Percentiles rank a stretch among this genome's conserved stretches.
These are phyloP conservation scores for Phytophthora capsici DNA, from an alignment of 352 stramenopile genomes.

Conservation along the genomic window DNA sequence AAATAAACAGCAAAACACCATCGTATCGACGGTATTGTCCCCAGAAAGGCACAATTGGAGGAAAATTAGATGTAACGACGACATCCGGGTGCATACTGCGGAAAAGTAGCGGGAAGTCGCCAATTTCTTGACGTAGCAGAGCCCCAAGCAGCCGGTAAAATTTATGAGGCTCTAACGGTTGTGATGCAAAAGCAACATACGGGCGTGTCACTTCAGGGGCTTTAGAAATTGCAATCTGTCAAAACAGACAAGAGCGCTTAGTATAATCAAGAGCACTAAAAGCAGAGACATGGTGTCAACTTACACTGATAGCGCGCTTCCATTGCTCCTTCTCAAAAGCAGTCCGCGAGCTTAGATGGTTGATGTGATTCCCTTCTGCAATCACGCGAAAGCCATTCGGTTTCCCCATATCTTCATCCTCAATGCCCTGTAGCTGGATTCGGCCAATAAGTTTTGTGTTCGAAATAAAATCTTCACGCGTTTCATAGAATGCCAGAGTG, in stretches of 20 bases:
- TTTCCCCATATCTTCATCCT: slow-evolving; percentile 75
- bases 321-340: slow-evolving; percentile 85
- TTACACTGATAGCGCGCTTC: slow-evolving; percentile 74
- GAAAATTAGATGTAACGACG: slow-evolving; percentile 83
- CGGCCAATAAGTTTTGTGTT: slow-evolving; percentile 81
- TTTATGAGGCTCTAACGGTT: slow-evolving; percentile 66
- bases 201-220: slow-evolving; percentile 46
- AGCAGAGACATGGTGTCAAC: slow-evolving; percentile 4
- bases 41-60: slow-evolving; percentile 88
- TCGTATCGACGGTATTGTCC: slow-evolving; percentile 86
- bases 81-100: slow-evolving; percentile 82
- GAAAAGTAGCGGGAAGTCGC: slow-evolving; percentile 78
- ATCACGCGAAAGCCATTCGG: slow-evolving; percentile 70
- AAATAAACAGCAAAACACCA: slow-evolving; percentile 81
- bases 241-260: background rate
- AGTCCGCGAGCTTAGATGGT: slow-evolving; percentile 78
- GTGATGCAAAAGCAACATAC: slow-evolving; percentile 75
- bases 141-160: slow-evolving; percentile 79
- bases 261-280: background rate
- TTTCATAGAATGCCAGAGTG: slow-evolving; percentile 81
- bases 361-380: slow-evolving; percentile 71
- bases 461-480: slow-evolving; percentile 82
- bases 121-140: slow-evolving; percentile 72
- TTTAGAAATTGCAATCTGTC: slow-evolving; percentile 66
- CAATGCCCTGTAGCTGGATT: slow-evolving; percentile 69